Base-by-base conservation (phyloP, 2,329 filamentous ascomycete species). In the Cytospora piceae region DNA sequence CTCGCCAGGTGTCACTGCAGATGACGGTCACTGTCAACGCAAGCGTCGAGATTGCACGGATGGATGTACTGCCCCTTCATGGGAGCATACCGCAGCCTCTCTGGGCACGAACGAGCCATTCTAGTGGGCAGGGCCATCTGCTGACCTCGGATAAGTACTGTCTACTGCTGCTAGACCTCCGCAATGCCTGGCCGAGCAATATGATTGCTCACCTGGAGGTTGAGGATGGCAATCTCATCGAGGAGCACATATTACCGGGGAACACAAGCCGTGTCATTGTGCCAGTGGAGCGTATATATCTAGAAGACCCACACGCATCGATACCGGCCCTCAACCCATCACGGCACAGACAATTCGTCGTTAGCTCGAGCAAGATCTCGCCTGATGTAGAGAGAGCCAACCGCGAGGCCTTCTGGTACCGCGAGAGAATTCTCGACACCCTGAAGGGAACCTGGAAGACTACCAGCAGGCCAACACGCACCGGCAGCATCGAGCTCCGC, bases 11-110 rank as follows among this genome's bases (percentile, higher is more conserved):
- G 20, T 89, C 89, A 22, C 82, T 96, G 32, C 91, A 93, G 17
- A 80, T 98, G 65, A 92, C 90, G 0, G 86, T 97, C 20, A 97
- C 94, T 6, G 94, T 98, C 57, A 97, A 97, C 73, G 91, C 93
- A 4, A 95, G 93, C 72, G 83, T 97, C 31, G 93, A 97, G 73
- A 81, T 97, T 12, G 84, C 89, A 39, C 85, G 92, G 46, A 88
- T 94, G 69, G 94, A 97, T 72, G 83, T 96, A 22, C 77, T 95
- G 39, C 89, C 93, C 0, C 83, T 96, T 14, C 87, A 87, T 57
- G 85, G 87, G 14, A 82, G 85, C 58, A 86, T 95, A 61, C 89
- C 90, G 1, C 76, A 75, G 34, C 79, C 83, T 4, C 74, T 89
- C 0, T 92, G 90, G 87, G 73, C 77, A 61, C 79, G 79, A 3